Percentiles rank a stretch among this genome's conserved stretches.
These are phyloP conservation scores for Ettlia oleoabundans DNA, from an alignment of 139 green algal species.

Conservation along the genomic window DNA sequence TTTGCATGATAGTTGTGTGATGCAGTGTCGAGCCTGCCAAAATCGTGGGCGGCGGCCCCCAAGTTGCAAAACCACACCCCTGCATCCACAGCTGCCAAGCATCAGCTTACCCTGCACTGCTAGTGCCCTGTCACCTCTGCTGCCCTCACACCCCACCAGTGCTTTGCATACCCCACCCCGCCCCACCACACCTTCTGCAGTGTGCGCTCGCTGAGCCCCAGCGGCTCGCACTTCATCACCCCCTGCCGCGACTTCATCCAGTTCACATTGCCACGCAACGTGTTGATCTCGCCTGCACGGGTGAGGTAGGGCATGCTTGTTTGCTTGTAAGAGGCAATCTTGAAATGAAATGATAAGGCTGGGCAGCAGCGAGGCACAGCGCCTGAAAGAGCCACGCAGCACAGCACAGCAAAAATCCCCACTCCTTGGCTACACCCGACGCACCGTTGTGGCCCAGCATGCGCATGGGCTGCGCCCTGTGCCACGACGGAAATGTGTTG, in stretches of 20 bases:
- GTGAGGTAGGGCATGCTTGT: background rate
- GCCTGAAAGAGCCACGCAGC: background rate
- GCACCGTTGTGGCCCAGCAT: constrained; percentile 93
- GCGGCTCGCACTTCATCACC: constrained; percentile 74
- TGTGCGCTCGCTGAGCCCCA: constrained; percentile 74
- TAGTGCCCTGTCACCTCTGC: no score
- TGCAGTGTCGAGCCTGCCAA: background rate
- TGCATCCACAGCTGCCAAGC: no score
- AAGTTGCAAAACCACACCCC: no score
- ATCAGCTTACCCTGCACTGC: no score
- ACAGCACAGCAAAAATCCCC: no score
- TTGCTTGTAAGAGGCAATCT: background rate
- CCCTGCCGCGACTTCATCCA: constrained; percentile 95
- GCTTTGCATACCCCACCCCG: no score
- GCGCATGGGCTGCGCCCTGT: constrained; percentile 93
- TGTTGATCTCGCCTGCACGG: constrained; percentile 82
- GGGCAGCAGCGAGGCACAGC: no score
- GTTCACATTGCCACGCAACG: constrained; percentile 83
- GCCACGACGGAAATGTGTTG: constrained; percentile 97
- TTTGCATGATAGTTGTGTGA: no score
- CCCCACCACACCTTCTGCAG: constrained; percentile 63
- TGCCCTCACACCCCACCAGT: no score
- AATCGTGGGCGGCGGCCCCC: no score
- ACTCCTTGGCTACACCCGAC: no score
- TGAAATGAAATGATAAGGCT: no score